A percentile compares a stretch with the other conserved stretches of the same genome.
These are phyloP conservation scores for Juglanconis oblonga DNA, from an alignment of 2,329 filamentous ascomycete species.

Conservation along the genomic window DNA sequence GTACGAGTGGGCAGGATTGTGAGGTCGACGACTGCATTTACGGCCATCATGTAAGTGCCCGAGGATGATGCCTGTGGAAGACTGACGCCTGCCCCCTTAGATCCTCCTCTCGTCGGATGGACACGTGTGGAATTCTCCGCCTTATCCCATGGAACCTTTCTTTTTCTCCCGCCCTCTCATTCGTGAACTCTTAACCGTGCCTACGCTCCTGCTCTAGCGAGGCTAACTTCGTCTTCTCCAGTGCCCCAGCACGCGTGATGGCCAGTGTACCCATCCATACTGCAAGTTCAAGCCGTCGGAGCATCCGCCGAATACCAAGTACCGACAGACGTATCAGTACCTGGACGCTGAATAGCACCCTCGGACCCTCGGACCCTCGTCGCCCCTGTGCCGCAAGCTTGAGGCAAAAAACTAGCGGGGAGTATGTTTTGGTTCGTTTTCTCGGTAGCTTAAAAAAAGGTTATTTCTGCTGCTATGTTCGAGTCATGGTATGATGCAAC, in stretches of 20 bases:
- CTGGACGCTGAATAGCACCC: conserved; percentile 6
- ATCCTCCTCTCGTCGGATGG: no score
- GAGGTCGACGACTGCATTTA: conserved; percentile 58
- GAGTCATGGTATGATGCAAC: no score
- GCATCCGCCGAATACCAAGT: conserved; percentile 57
- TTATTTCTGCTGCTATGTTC: no score
- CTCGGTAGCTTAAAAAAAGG: no score
- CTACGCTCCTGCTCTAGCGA: not conserved
- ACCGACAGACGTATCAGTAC: conserved; percentile 27
- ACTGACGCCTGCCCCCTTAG: not conserved
- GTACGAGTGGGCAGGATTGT: conserved; percentile 56
- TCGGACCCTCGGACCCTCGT: no score
- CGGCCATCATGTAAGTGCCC: conserved; percentile 54
- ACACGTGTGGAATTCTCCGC: no score
- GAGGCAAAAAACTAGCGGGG: no score
- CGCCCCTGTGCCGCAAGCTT: no score
- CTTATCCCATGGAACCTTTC: no score
- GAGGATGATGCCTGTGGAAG: not conserved
- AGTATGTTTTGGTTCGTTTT: no score
- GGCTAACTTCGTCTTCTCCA: conserved; percentile 23
- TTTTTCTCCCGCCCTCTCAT: conserved; percentile 9
- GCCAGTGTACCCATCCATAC: conserved; percentile 49
- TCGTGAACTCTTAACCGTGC: not conserved
- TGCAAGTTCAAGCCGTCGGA: conserved; percentile 53
- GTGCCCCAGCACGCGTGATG: conserved; percentile 53